These are phyloP conservation scores for Penicillium sp. DNA, from an alignment of 2,329 filamentous ascomycete species.

Conservation along the genomic window DNA sequence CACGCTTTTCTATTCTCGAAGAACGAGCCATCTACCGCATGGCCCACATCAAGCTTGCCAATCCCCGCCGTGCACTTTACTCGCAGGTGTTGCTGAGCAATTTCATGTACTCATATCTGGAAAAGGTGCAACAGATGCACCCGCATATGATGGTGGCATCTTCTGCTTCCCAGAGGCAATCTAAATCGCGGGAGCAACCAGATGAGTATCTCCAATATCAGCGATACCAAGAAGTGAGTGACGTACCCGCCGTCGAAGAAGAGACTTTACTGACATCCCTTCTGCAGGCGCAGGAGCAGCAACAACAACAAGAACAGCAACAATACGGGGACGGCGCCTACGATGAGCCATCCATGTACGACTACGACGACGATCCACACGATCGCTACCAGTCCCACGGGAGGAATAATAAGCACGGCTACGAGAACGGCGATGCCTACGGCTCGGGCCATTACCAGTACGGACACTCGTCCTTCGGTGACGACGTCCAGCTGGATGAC, in stretches of 20 bases:
- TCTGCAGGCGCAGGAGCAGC: constrained; percentile 24
- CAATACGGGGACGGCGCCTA: constrained; percentile 44
- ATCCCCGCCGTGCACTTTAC: constrained; percentile 84
- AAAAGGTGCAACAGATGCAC: constrained; percentile 98
- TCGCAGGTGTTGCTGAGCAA: constrained; percentile 97
- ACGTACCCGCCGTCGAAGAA: not conserved
- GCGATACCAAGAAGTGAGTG: constrained; percentile 47
- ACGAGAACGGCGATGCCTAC: constrained; percentile 40
- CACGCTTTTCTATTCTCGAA: constrained; percentile 88
- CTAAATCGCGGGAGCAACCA: constrained; percentile 38
- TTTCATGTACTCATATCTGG: constrained; percentile 99
- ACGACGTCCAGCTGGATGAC: constrained; percentile 43
- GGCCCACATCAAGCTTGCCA: constrained; percentile 98
- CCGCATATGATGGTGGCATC: constrained; percentile 90
- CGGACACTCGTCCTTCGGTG: constrained; percentile 41
- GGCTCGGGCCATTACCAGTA: constrained; percentile 38
- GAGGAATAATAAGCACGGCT: constrained; percentile 37
- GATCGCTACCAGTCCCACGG: constrained; percentile 40
- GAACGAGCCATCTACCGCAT: constrained; percentile 97
- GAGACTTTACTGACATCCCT: constrained; percentile 7
- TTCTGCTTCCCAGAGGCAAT: constrained; percentile 66
- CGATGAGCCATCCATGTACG: constrained; percentile 53
- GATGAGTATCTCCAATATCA: constrained; percentile 48
- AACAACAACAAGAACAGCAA: constrained; percentile 27
- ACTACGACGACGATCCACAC: constrained; percentile 47